These are phyloP conservation scores for Fusarium nisikadoi DNA, from an alignment of 2,329 filamentous ascomycete genomes.

Conservation along the genomic window DNA sequence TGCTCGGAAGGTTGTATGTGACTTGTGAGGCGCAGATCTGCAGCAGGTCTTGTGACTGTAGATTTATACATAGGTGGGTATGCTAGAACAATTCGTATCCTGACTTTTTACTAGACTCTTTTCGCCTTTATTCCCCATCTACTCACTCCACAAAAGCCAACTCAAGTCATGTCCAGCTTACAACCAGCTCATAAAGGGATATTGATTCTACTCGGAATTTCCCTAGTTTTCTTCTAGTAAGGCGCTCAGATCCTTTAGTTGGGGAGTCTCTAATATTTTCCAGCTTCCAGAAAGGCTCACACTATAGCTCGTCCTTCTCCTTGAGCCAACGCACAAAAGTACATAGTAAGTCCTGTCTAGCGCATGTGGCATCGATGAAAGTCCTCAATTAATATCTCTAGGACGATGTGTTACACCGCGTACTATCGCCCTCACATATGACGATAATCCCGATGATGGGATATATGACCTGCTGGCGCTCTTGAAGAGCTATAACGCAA, in stretches of 20 bases:
- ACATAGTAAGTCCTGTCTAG: not conserved
- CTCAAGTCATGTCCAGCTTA: not conserved
- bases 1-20: fast-evolving
- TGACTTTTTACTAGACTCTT: not conserved
- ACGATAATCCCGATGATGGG: not conserved
- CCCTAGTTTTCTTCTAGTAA: not conserved
- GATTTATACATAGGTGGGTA: not conserved
- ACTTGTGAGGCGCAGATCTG: not conserved
- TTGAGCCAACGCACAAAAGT: not conserved
- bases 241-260: fast-evolving
- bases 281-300: not conserved
- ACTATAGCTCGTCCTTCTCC: not conserved
- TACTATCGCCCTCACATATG: not conserved
- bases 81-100: not conserved
- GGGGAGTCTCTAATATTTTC: fast-evolving
- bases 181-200: not conserved
- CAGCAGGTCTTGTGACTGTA: not conserved
- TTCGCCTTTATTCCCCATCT: not conserved
- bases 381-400: fast-evolving
- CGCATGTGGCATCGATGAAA: fast-evolving
- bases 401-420: not conserved
- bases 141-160: not conserved
- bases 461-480: not conserved
- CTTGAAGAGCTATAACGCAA: not conserved
- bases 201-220: not conserved